Evolutionary conservation across 169 alveolate species (phyloP), one percentile per base, ranked within the genome.

Genomic region (Eimeria mitis): DNA sequence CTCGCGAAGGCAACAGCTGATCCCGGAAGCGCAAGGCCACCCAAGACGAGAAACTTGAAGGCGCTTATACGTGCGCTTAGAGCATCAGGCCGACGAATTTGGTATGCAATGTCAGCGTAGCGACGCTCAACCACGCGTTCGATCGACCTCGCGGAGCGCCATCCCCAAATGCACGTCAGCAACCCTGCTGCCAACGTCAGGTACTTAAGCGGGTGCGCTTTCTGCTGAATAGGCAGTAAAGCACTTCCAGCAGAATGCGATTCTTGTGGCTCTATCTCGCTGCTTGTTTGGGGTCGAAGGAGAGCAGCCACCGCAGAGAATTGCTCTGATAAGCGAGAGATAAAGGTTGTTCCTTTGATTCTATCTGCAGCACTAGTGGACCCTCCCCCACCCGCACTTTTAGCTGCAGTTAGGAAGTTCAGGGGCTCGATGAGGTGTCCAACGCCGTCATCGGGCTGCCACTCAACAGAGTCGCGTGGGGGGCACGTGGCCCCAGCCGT

Each of bases 31-130:
- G 65, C 94, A 37, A 87, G 94, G 9, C 95, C 95, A 54, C 95
- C 95, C 42, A 73, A 25, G 7, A 95, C 97, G 44, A 95, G 89
- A 71, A 63, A 90, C 70, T 95, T 95, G 95, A 95, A 95, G 75
- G 96, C 97, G 37, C 49, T 49, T 21, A 96, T 78, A 84, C 97
- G 94, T 37, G 92, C 88, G 49, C 91, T 81, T 40, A 96, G 34
- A 14, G 94, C 89, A 61, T 94, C 97, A 3, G 97, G 97, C 73
- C 97, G 95, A 44, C 97, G 88, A 47, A 96, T 96, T 42, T 96
- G 97, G 83, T 94, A 96, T 59, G 95, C 87, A 47, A 90, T 96
- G 89, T 96, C 96, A 21, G 97, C 87, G 47, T 96, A 96, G 54
- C 96, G 95, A 44, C 88, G 81, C 13, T 59, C 78, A 16, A 94